A percentile compares a stretch with the other conserved stretches of the same genome.
Evolutionary conservation across 148 eudicot species (phyloP).

Genomic region (Pouteria glomerata): DNA sequence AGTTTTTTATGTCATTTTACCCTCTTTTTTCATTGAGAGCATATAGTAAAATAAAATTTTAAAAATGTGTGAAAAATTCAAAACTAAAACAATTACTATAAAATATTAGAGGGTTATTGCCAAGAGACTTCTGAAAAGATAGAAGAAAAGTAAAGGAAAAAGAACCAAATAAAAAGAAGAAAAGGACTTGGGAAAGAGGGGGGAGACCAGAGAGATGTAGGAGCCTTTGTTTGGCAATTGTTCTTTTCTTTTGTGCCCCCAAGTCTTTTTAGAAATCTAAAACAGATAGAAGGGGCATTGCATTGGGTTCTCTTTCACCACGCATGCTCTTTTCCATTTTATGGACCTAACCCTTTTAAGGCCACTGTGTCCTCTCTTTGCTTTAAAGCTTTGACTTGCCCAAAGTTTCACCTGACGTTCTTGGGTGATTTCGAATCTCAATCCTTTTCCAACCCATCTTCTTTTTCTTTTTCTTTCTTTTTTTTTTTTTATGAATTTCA

Average conservation of each 20-base stretch:
- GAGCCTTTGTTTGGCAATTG: constrained; percentile 8
- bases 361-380: not conserved
- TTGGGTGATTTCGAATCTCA: not conserved
- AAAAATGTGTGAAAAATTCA: no score
- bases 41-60: no score
- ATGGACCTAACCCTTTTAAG: constrained; percentile 1
- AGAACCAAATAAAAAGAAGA: no score
- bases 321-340: constrained; percentile 5
- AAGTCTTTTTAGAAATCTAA: no score
- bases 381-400: constrained; percentile 10
- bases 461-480: no score
- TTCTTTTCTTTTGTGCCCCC: not conserved
- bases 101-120: not conserved
- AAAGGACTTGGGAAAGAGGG: no score
- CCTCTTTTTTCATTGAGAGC: no score
- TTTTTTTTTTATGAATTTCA: no score
- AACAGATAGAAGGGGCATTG: not conserved
- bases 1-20: no score
- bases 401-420: not conserved
- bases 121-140: no score
- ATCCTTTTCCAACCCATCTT: not conserved
- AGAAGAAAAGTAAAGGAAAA: no score
- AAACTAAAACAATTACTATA: no score
- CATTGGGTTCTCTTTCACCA: not conserved
- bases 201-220: not conserved